Base-by-base conservation (phyloP, 2,329 filamentous ascomycete species). In the Epichloe sp. region DNA sequence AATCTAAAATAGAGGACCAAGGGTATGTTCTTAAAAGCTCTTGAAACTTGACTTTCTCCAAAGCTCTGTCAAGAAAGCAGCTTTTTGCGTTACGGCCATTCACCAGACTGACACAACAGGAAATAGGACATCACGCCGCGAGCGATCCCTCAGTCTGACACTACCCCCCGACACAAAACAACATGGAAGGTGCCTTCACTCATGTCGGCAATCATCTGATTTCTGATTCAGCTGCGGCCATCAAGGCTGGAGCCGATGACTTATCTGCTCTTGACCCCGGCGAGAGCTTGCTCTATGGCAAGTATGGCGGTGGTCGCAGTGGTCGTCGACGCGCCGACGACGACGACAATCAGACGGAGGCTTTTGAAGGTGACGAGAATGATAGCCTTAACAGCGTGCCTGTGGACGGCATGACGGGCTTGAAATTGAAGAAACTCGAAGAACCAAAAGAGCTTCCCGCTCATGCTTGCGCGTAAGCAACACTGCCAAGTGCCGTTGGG, bases 371-470 rank as follows among this genome's bases (percentile, higher is more conserved):
- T 56, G 90, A 96, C 56, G 87, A 94, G 54, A 77, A 76, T 54
- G 80, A 83, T 65, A 84, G 79, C 60, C 62, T 95, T 64, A 85
- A 86, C 43, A 96, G 89, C 64, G 83, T 87, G 59, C 82, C 88
- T 8, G 79, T 89, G 34, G 88, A 88, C 57, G 86, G 84, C 46
- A 75, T 84, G 65, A 83, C 82, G 60, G 84, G 82, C 48, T 64
- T 82, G 57, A 78, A 74, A 55, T 64, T 83, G 44, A 74, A 66
- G 67, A 74, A 56, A 54, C 55, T 53, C 49, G 87, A 94, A 59
- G 88, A 95, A 64, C 87, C 94, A 60, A 90, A 90, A 63, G 88
- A 95, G 68, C 80, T 97, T 50, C 93, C 93, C 26, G 75, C 87
- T 55, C 93, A 98, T 73, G 93, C 94, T 58, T 98, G 91, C 85